phyloP scores from a whole-genome alignment of 495 filamentous ascomycete species.

The Penicillium argentinense region DNA sequence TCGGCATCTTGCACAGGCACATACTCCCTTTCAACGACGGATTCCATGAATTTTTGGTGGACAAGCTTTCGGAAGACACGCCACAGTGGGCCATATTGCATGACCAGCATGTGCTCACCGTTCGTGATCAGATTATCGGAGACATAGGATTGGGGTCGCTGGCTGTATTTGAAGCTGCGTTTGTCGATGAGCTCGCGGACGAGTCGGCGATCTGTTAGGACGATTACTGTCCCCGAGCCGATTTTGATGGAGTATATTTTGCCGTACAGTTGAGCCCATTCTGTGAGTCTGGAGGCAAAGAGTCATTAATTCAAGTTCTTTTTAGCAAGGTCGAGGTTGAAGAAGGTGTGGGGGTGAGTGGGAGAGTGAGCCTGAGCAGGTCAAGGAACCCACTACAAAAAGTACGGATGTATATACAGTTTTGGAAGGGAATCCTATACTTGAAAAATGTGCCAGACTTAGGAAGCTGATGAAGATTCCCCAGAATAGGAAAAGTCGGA shows the following conservation, averaged over 20 bases:
- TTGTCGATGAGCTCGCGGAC: constrained; percentile 47
- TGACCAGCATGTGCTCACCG: constrained; percentile 48
- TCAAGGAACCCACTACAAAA: too few species aligned
- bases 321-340: too few species aligned
- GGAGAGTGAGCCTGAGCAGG: too few species aligned
- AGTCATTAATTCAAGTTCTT: too few species aligned
- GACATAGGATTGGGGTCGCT: constrained; percentile 47
- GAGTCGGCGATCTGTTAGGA: constrained; percentile 37
- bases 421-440: too few species aligned
- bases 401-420: too few species aligned
- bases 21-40: constrained; percentile 38
- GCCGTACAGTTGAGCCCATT: constrained; percentile 7
- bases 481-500: neutral
- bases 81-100: constrained; percentile 46
- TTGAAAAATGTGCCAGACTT: neutral
- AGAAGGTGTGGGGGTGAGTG: too few species aligned
- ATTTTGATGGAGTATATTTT: constrained; percentile 5
- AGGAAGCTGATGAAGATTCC: neutral
- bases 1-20: constrained; percentile 45
- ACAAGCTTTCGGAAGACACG: constrained; percentile 38
- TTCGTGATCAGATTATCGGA: constrained; percentile 39
- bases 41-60: constrained; percentile 44
- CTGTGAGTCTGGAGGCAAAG: constrained; percentile 6
- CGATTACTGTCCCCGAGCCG: constrained; percentile 3
- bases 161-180: constrained; percentile 41